Base-by-base conservation (phyloP, 2,329 filamentous ascomycete genomes). In the Bimuria novae-zelandiae region DNA sequence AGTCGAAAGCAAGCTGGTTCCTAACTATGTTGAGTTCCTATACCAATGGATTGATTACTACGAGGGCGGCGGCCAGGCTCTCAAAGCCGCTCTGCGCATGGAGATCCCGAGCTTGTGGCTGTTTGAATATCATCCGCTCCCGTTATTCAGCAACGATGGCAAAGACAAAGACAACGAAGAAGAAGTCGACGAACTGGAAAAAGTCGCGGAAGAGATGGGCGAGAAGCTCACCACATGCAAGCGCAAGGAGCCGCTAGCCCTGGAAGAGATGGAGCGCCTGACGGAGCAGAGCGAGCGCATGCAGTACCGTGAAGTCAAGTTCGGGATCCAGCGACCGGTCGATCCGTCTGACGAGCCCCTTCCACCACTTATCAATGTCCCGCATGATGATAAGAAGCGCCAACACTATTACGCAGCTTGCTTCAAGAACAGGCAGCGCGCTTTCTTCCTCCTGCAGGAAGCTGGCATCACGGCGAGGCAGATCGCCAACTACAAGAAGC, bases 51-150 rank as follows among this genome's bases (percentile, higher is more conserved):
- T 73, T 43, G 70, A 73, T 54, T 69, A 56, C 39, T 64, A 65
- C 35, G 61, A 67, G 27, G 67, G 68, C 19, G 65, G 69, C 49
- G 70, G 69, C 2, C 65, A 52, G 23, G 70, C 69, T 16, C 47
- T 72, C 41, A 63, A 67, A 41, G 66, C 67, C 30, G 70, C 69
- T n/a, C 37, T 71, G 25, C 52, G 57, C 10, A 56, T 55, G 44
- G 70, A 73, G 48, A 72, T 73, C 21, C 70, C 69, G 8, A 71
- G 65, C 41, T 46, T 73, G 30, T 71, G 66, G 67, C 63, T 69
- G 32, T 73, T 72, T 45, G 69, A 72, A 22, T 60, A 62, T 16
- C 69, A 70, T 27, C 69, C 70, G 14, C 49, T 64, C 22, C 17
- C 60, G 7, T 39, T 70, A 12, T 53, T 46, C 7, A 5, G n/a